phyloP scores from a whole-genome alignment of 1,284 basidiomycete genomes.

The Garcileccinum viscosum region DNA sequence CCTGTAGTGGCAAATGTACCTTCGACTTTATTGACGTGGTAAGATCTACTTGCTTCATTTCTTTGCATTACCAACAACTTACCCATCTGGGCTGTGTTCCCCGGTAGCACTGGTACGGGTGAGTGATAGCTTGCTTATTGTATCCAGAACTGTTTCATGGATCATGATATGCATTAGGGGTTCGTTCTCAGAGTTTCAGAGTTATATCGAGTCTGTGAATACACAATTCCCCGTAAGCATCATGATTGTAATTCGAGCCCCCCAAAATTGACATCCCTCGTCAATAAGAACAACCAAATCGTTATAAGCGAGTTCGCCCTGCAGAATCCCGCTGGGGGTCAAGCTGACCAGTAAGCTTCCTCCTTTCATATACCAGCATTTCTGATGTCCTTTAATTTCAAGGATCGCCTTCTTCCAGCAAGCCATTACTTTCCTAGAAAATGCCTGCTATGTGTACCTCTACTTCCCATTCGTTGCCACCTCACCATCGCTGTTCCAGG shows the following conservation, averaged over 20 bases:
- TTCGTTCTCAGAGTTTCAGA: slow-evolving; percentile 36
- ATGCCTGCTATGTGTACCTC: slow-evolving; percentile 35
- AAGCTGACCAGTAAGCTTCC: slow-evolving; percentile 39
- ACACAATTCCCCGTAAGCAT: slow-evolving; percentile 36
- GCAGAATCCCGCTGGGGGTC: slow-evolving; percentile 38
- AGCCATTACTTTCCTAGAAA: slow-evolving; percentile 42
- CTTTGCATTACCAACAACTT: neutral
- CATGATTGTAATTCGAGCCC: neutral
- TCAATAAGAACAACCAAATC: slow-evolving; percentile 18
- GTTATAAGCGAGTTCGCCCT: slow-evolving; percentile 43
- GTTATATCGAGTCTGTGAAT: slow-evolving; percentile 35
- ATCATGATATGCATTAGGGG: slow-evolving; percentile 22
- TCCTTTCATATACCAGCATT: neutral
- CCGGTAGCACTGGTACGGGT: slow-evolving; percentile 44
- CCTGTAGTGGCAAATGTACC: slow-evolving; percentile 38
- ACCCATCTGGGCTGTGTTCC: neutral
- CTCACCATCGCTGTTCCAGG: slow-evolving; percentile 27
- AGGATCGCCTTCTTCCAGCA: slow-evolving; percentile 41
- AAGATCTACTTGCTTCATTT: neutral
- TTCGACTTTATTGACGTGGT: slow-evolving; percentile 41
- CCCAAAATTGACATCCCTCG: slow-evolving; percentile 13
- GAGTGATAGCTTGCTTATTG: neutral
- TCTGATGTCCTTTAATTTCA: slow-evolving; percentile 16
- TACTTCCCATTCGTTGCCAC: slow-evolving; percentile 46
- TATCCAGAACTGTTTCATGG: neutral